Percentiles rank a stretch among this genome's conserved stretches.
phyloP scores from a whole-genome alignment of 306 rosid genomes.

The Begonia masoniana region DNA sequence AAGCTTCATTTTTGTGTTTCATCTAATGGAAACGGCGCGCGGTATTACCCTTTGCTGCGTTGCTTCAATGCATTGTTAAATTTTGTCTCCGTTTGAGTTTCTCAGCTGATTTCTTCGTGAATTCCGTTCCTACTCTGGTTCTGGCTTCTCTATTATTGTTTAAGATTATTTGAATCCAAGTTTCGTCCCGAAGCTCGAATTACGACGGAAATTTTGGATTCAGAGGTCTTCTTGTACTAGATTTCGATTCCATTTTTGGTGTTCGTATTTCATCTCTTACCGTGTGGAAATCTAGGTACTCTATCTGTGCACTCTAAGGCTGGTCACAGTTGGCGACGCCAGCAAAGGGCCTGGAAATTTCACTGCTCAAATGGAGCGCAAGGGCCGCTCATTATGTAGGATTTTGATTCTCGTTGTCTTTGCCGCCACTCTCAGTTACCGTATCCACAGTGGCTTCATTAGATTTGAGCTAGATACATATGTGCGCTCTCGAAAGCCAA shows the following conservation, averaged over 20 bases:
- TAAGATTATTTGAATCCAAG: neutral
- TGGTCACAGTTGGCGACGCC: slow-evolving; percentile 32
- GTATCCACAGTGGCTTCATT: slow-evolving; percentile 30
- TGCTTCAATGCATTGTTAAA: too few species aligned
- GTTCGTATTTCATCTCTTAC: neutral
- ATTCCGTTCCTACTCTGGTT: too few species aligned
- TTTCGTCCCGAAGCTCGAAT: neutral
- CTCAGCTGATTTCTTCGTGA: too few species aligned
- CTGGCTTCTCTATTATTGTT: neutral
- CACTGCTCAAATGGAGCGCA: slow-evolving; percentile 50
- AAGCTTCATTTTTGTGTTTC: neutral
- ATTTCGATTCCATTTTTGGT: too few species aligned
- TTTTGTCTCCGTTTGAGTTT: too few species aligned
- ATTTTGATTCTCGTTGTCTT: slow-evolving; percentile 43
- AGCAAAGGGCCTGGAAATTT: slow-evolving; percentile 15
- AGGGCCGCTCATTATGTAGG: slow-evolving; percentile 51
- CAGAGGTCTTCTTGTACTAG: neutral
- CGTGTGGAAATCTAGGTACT: neutral
- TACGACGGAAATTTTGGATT: slow-evolving; percentile 2
- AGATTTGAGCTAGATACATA: slow-evolving; percentile 35
- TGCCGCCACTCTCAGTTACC: slow-evolving; percentile 40
- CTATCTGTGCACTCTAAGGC: slow-evolving; percentile 16
- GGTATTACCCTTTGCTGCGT: neutral
- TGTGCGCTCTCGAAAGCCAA: slow-evolving; percentile 11
- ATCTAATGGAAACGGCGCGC: neutral